Base-by-base conservation (phyloP, 1,139 yeast genomes). In the Geotrichum australiense region DNA sequence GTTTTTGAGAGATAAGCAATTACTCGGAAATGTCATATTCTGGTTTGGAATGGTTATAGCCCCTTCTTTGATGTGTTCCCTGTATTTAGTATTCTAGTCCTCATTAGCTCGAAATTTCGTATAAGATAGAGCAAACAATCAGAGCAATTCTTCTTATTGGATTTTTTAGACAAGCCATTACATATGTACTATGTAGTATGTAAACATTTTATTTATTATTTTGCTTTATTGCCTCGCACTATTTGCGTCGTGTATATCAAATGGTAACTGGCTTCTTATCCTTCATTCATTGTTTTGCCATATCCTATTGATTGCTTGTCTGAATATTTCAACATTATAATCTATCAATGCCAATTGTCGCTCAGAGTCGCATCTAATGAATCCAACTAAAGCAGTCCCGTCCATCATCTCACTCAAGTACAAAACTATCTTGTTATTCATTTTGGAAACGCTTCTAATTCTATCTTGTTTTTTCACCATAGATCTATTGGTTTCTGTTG, bases 41-140 rank as follows among this genome's bases (percentile, higher is more conserved):
- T 91, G 98, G 98, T 56, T 84, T 43, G 97, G 97, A 6, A 81
- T 91, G 42, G 79, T 86, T 39, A 71, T 83, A 8, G 96, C 96
- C 1, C 97, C 98, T 6, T 80, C 96, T 50, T 63, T 91, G 54
- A 77, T 89, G 66, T 84, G 96, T 59, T 78, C 94, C 1, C 66
- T 86, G 48, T 91, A 91, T 57, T 68, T 91, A 50, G 77, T 87
- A 4, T 86, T 83, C 54, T 89, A 60, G 53, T n/a, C n/a, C n/a
- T n/a, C n/a, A n/a, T n/a, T n/a, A n/a, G n/a, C n/a, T n/a, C n/a
- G n/a, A 2, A 8, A 12, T 10, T 2, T 19, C 18, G n/a, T n/a
- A n/a, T n/a, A n/a, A n/a, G n/a, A n/a, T n/a, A n/a, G n/a, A n/a
- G n/a, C n/a, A n/a, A n/a, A n/a, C n/a, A n/a, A n/a, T n/a, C n/a